Conservation (phyloP, 2,329 filamentous ascomycete species). For the Colletotrichum sp. region DNA sequence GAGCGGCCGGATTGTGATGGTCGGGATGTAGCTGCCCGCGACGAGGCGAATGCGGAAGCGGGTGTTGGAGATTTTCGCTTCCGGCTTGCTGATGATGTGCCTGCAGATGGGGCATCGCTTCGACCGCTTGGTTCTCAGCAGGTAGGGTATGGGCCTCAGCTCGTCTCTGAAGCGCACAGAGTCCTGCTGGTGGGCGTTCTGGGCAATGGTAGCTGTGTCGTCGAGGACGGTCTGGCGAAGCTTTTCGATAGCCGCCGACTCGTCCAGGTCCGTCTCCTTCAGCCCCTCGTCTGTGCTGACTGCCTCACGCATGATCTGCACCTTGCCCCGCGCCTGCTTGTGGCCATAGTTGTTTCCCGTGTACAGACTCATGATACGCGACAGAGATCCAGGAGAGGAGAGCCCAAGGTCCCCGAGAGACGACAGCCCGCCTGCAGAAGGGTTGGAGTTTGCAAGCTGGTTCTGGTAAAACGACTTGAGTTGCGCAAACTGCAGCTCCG, state of each 20-base stretch:
- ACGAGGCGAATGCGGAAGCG: constrained; percentile 93
- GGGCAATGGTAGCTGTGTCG: constrained; percentile 57
- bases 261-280: constrained; percentile 64
- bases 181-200: constrained; percentile 55
- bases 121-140: constrained; percentile 88
- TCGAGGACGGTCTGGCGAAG: constrained; percentile 68
- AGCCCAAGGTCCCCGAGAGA: constrained; percentile 60
- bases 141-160: constrained; percentile 80
- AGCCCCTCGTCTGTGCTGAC: constrained; percentile 74
- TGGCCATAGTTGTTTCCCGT: constrained; percentile 70
- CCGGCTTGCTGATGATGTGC: constrained; percentile 94
- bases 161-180: constrained; percentile 70
- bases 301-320: constrained; percentile 77
- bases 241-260: constrained; percentile 64
- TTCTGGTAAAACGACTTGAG: constrained; percentile 82
- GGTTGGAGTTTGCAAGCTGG: constrained; percentile 71
- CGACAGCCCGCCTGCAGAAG: constrained; percentile 53
- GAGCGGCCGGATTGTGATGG: constrained; percentile 74
- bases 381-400: constrained; percentile 79
- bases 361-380: constrained; percentile 92
- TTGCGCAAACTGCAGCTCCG: constrained; percentile 75
- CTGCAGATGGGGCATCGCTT: constrained; percentile 93
- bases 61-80: constrained; percentile 86
- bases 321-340: constrained; percentile 67
- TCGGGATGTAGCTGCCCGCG: constrained; percentile 86